Base-by-base conservation (phyloP, 139 green algal genomes). In the Coccomyxa sp. region DNA sequence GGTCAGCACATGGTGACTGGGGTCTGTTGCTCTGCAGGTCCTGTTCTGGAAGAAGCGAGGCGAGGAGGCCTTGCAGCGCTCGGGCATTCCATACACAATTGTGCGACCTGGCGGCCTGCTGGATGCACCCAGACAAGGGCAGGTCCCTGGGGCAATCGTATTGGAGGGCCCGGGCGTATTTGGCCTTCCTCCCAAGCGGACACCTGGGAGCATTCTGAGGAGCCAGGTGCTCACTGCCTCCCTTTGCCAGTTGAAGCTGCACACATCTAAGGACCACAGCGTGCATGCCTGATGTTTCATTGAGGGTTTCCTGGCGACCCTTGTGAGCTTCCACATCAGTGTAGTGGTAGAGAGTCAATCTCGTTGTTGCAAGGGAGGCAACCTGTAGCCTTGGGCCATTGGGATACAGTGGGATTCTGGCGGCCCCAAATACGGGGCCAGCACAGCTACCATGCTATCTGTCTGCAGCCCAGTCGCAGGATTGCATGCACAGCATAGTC, bases 61-160 rank as follows among this genome's bases (percentile, higher is more conserved):
- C 16, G 92, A 96, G 84, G 87, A 92, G 87, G 89, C 82, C 74
- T 73, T 97, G 83, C 92, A 96, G 78, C 85, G 91, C n/a, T 89
- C 78, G 4, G 92, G 92, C 31, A 58, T 96, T 22, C 78, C 87
- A 68, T 95, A 94, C 83, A 96, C 92, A 29, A 94, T 96, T 74
- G 80, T 96, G 2, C 70, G 37, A 72, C 41, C 73, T 78, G 85
- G 92, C 44, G 89, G 91, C 16, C 82, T 94, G 27, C 86, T 92
- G 81, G 40, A 81, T 40, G 35, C 33, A 16, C 38, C 74, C 31
- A 37, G 68, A 24, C 68, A 71, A n/a, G 44, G 36, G 34, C 12
- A 40, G 31, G 9, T 12, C 0, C 68, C 70, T 0, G 91, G 86
- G 33, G 75, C 58, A 4, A 70, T 95, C 0, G 85, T 94, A 18